Base-by-base conservation (phyloP, 306 rosid genomes). In the Delonix regia region DNA sequence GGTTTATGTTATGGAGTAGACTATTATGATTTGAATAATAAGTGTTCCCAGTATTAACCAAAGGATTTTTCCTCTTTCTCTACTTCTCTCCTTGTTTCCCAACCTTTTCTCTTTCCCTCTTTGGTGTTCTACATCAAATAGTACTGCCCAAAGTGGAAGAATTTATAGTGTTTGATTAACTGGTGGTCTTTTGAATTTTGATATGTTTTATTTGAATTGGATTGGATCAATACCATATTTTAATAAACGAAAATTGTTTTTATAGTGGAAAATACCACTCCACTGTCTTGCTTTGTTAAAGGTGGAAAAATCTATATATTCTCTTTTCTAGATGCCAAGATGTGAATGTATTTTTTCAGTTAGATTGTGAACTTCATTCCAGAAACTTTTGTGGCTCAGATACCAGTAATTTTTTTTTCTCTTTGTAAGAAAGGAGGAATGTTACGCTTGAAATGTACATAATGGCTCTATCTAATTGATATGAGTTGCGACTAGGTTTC, bases 391-490 rank as follows among this genome's bases (percentile, higher is more conserved):
- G 22, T 18, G 13, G 10, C 7, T 62, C 44, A 62, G 16, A 25
- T 33, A 18, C 21, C 24, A 30, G 3, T 16, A 62, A 0, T 45
- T 66, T 66, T 24, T n/a, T 74, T 55, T 53, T 12, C 2, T 21
- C 21, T 63, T 49, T 12, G n/a, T 22, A 73, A 61, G 27, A 69
- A 4, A 22, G 48, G 38, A 71, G 62, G 63, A 77, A 51, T 76
- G 9, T 33, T 13, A 76, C 56, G 75, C 19, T 36, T 36, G 47
- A 63, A 78, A 51, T 69, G 34, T 74, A 33, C 81, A 63, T 67
- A 38, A 56, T 83, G 70, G 24, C 59, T 56, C 71, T 68, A 41
- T 72, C 45, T 73, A 59, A 11, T 36, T 39, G 60, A 73, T 65
- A 55, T n/a, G 38, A 18, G 68, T 39, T 33, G 19, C 48, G 33